Conservation (phyloP, 148 eudicot genomes). For the Chenopodium album region DNA sequence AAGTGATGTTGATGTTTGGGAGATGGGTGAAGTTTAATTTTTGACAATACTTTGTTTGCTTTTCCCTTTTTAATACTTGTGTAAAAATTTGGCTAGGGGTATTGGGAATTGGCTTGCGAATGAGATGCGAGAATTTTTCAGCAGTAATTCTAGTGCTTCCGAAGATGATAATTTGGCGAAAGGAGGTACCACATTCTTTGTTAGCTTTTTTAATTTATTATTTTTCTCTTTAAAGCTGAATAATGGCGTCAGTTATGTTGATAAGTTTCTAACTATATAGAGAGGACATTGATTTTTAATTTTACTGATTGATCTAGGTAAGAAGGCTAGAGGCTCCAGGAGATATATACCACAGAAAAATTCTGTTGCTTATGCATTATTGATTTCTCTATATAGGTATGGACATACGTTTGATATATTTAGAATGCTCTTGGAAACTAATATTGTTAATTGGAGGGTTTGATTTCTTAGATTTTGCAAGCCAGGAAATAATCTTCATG, state of each 20-base stretch:
- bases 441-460: too few species aligned
- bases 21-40: too few species aligned
- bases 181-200: slow-evolving; percentile 43
- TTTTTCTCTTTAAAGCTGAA: not conserved
- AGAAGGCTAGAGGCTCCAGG: slow-evolving; percentile 44
- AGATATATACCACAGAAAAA: slow-evolving; percentile 82
- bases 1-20: too few species aligned
- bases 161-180: slow-evolving; percentile 40
- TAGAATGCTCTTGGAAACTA: slow-evolving; percentile 2
- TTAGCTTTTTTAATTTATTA: not conserved
- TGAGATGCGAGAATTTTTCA: slow-evolving; percentile 70
- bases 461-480: not conserved
- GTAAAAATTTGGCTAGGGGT: slow-evolving; percentile 49
- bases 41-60: not conserved
- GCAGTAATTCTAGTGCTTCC: slow-evolving; percentile 38
- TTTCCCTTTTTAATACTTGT: not conserved
- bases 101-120: slow-evolving; percentile 84
- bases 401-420: not conserved
- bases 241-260: not conserved
- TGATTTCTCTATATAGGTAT: slow-evolving; percentile 81
- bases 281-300: not conserved
- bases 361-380: slow-evolving; percentile 83
- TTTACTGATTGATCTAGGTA: slow-evolving; percentile 40
- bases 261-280: not conserved
- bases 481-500: not conserved